These are phyloP conservation scores for Aurantiochytrium sp. DNA, from an alignment of 108 stramenopile species.

Conservation along the genomic window DNA sequence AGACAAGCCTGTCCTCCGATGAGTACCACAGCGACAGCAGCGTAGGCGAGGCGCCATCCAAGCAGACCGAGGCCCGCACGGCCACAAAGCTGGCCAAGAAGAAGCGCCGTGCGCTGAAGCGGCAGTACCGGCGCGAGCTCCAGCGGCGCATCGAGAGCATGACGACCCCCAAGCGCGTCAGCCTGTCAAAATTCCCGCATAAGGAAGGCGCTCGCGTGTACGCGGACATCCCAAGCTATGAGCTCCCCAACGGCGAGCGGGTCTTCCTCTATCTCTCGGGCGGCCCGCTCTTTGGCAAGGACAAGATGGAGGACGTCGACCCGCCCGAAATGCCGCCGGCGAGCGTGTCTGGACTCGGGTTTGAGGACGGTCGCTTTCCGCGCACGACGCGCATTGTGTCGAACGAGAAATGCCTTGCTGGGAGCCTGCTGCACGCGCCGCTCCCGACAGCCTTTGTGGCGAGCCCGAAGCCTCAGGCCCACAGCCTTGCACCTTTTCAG, in stretches of 20 bases:
- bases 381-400: background rate
- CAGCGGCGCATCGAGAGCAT: background rate
- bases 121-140: background rate
- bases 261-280: background rate
- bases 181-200: background rate
- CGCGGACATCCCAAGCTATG: background rate
- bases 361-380: background rate
- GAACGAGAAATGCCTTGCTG: background rate
- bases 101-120: background rate
- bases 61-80: background rate
- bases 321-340: background rate
- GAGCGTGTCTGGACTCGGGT: background rate
- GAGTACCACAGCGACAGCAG: background rate
- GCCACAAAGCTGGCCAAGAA: background rate
- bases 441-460: background rate
- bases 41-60: background rate
- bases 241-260: background rate
- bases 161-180: background rate
- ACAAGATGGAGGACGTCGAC: background rate
- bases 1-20: slow-evolving; percentile 1
- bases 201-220: background rate
- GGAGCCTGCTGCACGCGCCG: background rate
- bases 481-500: background rate
- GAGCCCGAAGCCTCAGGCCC: background rate
- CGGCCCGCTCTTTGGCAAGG: slow-evolving; percentile 7